Percentiles rank a stretch among this genome's conserved stretches.
phyloP scores from a whole-genome alignment of 169 alveolate species.

The Amoebophrya sp. region DNA sequence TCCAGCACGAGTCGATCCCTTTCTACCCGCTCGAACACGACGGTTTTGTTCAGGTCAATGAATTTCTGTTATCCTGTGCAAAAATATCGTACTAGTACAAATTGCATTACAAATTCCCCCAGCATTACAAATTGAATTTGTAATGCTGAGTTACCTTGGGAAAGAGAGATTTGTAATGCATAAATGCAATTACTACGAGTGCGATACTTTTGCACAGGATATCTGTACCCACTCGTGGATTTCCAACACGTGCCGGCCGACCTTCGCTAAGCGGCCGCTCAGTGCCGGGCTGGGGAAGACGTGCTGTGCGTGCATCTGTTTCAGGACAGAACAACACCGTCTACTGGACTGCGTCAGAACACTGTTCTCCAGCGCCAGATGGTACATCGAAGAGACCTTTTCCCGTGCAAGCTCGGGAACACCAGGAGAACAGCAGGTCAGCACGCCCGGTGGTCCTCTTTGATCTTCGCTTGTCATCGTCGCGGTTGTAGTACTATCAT shows the following conservation, averaged over 20 bases:
- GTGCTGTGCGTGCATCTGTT: conserved; percentile 28
- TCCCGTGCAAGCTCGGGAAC: neutral
- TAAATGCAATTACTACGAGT: neutral
- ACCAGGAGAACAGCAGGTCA: neutral
- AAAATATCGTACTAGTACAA: too few relatives aligned
- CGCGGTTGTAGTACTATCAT: neutral
- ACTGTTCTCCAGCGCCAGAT: conserved; percentile 39
- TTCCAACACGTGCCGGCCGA: conserved; percentile 64
- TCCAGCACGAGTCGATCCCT: neutral
- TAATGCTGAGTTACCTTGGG: too few relatives aligned
- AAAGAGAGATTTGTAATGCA: neutral
- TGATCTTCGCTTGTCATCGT: too few relatives aligned
- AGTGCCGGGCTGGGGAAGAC: conserved; percentile 66
- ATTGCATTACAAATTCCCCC: too few relatives aligned
- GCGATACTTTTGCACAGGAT: too few relatives aligned
- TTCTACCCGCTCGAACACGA: neutral
- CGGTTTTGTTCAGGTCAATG: too few relatives aligned
- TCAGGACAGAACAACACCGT: conserved; percentile 38
- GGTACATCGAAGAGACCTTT: conserved; percentile 8
- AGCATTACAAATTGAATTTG: too few relatives aligned
- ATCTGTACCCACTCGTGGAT: conserved; percentile 56
- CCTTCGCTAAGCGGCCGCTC: conserved; percentile 56
- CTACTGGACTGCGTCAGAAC: conserved; percentile 32
- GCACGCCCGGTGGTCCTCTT: too few relatives aligned
- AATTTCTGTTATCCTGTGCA: too few relatives aligned